Evolutionary conservation across 1,284 basidiomycete genomes (phyloP), one percentile per base, ranked within the genome.

Genomic region (Ganoderma leucocontextum): DNA sequence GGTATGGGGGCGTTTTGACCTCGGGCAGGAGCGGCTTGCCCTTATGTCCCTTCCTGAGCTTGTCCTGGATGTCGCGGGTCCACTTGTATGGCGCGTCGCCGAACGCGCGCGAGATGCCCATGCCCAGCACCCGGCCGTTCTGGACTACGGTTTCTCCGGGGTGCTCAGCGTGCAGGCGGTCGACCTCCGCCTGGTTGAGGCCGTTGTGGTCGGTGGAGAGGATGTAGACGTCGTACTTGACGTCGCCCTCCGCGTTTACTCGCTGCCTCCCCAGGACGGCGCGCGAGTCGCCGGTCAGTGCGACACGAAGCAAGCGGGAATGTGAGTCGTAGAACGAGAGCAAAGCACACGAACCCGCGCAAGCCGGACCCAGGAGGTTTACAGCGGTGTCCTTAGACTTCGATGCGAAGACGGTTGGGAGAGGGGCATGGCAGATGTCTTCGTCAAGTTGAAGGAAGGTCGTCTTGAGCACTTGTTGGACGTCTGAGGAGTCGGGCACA

Each of bases 201-300:
- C 84, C 84, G 41, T 82, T 85, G 73, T 90, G 88, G 70, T 90
- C 89, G 2, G 79, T 73, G 17, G 85, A 84, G 42, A 91, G 83
- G n/a, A 85, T 79, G 68, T 86, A 85, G 0, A 85, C 84, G 64
- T 84, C 80, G 79, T 88, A 90, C 52, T 76, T 75, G 33, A 76
- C 74, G 29, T 78, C 74, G 17, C 80, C 82, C 33, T 76, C 70
- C 13, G 72, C 70, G 55, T 74, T 72, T 17, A 64, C 70, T 0
- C 78, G 73, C 7, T 81, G 85, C 53, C 87, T 82, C 2, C 89
- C 90, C 6, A 90, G 81, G 4, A 91, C 82, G 3, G 89, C 89
- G n/a, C 89, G 85, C 12, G 83, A 85, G 75, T 90, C 87, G 7
- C 90, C 89, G 0, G 88, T 85, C 52, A 86, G 81, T 0, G 87